Evolutionary conservation across 306 rosid species (phyloP).

Genomic region (Dryas drummondii): DNA sequence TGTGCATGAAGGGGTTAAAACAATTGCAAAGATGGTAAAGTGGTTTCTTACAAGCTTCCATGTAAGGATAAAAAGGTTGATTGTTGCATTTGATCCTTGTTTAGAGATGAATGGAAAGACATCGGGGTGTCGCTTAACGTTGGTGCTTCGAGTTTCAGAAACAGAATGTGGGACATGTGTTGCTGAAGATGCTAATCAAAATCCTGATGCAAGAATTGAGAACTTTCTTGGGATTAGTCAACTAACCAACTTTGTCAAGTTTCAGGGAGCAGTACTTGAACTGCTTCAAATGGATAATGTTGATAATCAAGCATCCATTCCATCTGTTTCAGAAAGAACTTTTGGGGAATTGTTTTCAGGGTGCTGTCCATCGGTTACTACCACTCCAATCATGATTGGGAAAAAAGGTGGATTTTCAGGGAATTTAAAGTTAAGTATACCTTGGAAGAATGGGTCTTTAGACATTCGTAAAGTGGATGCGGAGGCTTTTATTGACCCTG

Average conservation of each 20-base stretch:
- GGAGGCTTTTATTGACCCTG: constrained; percentile 68
- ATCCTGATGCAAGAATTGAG: constrained; percentile 41
- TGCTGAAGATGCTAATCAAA: constrained; percentile 61
- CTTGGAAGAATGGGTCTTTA: constrained; percentile 93
- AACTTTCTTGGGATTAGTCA: constrained; percentile 77
- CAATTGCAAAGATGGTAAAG: constrained; percentile 86
- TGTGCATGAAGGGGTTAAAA: constrained; percentile 93
- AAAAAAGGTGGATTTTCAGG: constrained; percentile 83
- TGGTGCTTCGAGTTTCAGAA: constrained; percentile 78
- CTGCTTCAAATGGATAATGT: constrained; percentile 60
- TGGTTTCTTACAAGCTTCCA: constrained; percentile 86
- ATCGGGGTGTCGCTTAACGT: constrained; percentile 30
- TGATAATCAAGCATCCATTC: constrained; percentile 27
- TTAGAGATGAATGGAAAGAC: constrained; percentile 38
- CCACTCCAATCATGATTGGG: constrained; percentile 67
- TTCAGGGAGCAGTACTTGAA: constrained; percentile 74
- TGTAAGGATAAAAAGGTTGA: constrained; percentile 54
- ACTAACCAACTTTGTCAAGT: constrained; percentile 75
- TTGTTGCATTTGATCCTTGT: constrained; percentile 81
- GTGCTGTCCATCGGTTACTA: constrained; percentile 37
- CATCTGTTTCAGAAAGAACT: constrained; percentile 32
- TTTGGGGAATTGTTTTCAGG: constrained; percentile 40
- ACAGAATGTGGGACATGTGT: constrained; percentile 83
- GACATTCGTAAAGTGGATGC: constrained; percentile 84
- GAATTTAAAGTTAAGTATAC: constrained; percentile 73